Evolutionary conservation across 179 eudicot genomes (phyloP), one percentile per base, ranked within the genome.

Genomic region (Silene coronaria): DNA sequence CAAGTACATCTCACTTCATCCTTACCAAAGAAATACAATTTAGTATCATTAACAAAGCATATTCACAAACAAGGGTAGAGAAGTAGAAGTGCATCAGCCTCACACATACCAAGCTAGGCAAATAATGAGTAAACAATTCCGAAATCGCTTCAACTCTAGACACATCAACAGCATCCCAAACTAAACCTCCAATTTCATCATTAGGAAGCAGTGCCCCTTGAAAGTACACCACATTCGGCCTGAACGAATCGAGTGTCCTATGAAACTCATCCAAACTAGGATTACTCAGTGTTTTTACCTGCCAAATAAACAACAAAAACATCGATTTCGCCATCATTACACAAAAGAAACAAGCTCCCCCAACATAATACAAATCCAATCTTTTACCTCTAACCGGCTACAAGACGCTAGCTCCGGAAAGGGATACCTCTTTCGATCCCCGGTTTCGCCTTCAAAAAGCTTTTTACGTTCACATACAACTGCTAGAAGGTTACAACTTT

Each of bases 41-140:
- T 6, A 22, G 17, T 10, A 62, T 11, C 55, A 51, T 19, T 2
- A 55, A 46, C 42, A 24, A 23, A 11, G 7, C 70, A 61, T 26
- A 12, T 53, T 34, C 3, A 53, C 27, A 38, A 61, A 21, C 53
- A 34, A 71, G 36, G 53, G 19, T 42, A 42, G 48, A 42, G 48
- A 42, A 42, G 48, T 42, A 63, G 4, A 5, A 63, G 2, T 10
- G 6, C 28, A 32, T 21, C 13, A 22, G 78, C 68, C 59, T 32
- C 42, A 75, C 97, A 77, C 98, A 77, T 89, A 95, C 99, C 82
- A 89, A 82, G 60, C 90, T 88, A 32, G 99, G 99, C 86, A 86
- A 73, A 60, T 83, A 75, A 80, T 90, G 76, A 78, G 75, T 78
- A 80, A 92, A 91, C 59, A 91, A 83, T 67, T 80, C 91, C 46